Percentiles rank a stretch among this genome's conserved stretches.
These are phyloP conservation scores for Flaveria bidentis DNA, from an alignment of 129 eudicot genomes.

Conservation along the genomic window DNA sequence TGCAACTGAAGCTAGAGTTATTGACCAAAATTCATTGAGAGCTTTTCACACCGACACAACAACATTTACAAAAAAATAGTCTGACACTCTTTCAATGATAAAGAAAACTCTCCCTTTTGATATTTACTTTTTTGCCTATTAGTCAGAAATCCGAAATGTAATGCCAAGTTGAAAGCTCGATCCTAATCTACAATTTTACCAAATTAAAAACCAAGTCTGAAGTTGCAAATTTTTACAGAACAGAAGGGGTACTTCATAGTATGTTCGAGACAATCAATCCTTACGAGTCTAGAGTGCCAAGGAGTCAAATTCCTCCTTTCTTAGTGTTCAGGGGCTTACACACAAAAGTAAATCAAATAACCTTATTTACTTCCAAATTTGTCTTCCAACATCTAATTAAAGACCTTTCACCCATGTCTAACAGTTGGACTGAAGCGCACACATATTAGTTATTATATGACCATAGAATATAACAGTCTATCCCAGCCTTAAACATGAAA, in stretches of 20 bases:
- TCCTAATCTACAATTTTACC: neutral
- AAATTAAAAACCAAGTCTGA: neutral
- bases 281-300: conserved; percentile 1
- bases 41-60: neutral
- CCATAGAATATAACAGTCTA: neutral
- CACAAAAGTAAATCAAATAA: neutral
- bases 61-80: neutral
- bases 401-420: too few relatives aligned
- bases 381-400: too few relatives aligned
- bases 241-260: neutral
- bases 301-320: neutral
- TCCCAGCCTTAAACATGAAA: neutral
- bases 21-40: neutral
- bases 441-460: neutral
- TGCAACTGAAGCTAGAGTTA: neutral
- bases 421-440: neutral
- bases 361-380: too few relatives aligned
- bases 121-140: neutral
- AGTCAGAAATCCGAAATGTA: neutral
- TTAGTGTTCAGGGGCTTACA: neutral
- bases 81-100: neutral
- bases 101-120: neutral
- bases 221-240: neutral
- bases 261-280: neutral
- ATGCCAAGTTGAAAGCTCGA: neutral